These are phyloP conservation scores for Myxozyma geophila DNA, from an alignment of 805 yeast species.

Conservation along the genomic window DNA sequence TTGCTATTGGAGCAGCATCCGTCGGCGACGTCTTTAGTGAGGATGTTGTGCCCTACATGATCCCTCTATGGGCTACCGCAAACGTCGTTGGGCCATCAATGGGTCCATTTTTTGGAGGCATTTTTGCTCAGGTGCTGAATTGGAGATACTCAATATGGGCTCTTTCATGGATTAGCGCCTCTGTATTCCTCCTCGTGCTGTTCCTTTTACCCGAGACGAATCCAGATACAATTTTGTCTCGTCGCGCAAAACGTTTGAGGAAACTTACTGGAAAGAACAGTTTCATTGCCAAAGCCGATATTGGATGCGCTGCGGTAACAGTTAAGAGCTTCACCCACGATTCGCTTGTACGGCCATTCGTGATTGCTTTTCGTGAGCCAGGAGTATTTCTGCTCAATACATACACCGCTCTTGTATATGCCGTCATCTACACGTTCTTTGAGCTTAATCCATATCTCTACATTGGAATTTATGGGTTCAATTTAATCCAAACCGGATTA, in stretches of 20 bases:
- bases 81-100: slow-evolving; percentile 57
- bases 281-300: slow-evolving; percentile 47
- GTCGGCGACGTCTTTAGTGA: slow-evolving; percentile 1
- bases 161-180: slow-evolving; percentile 48
- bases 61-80: slow-evolving; percentile 55
- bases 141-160: slow-evolving; percentile 52
- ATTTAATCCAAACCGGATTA: slow-evolving; percentile 53
- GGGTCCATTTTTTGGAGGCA: slow-evolving; percentile 62
- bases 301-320: background rate
- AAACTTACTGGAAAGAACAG: slow-evolving; percentile 58
- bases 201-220: slow-evolving; percentile 59
- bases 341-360: slow-evolving; percentile 48
- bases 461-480: slow-evolving; percentile 52
- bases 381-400: slow-evolving; percentile 59
- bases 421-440: slow-evolving; percentile 59
- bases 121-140: slow-evolving; percentile 49
- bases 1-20: slow-evolving; percentile 55
- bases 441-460: slow-evolving; percentile 67
- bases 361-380: slow-evolving; percentile 58
- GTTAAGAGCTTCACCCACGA: slow-evolving; percentile 33
- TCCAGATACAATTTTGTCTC: slow-evolving; percentile 51
- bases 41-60: slow-evolving; percentile 49
- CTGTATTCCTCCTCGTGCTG: slow-evolving; percentile 45
- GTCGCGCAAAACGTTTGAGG: slow-evolving; percentile 54
- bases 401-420: slow-evolving; percentile 59